Conservation (phyloP, 176 grass and related monocot species). For the Oryza longistaminata region DNA sequence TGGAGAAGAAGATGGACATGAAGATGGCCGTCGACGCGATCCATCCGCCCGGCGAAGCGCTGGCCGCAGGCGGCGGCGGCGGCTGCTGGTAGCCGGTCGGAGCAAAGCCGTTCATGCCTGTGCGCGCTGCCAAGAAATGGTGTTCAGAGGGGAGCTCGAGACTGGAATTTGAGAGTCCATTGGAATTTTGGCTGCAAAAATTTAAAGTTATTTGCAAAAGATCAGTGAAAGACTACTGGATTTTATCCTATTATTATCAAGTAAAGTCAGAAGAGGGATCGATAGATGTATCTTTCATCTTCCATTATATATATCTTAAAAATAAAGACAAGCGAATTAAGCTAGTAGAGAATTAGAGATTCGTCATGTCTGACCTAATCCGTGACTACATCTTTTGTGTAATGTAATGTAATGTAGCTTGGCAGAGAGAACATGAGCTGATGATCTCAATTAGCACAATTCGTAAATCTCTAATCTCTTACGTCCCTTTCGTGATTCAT, state of each 20-base stretch:
- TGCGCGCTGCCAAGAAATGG: neutral
- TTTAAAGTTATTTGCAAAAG: neutral
- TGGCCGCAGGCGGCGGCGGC: neutral
- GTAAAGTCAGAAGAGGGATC: neutral
- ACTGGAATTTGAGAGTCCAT: neutral
- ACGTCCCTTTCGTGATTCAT: neutral
- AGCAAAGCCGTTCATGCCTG: neutral
- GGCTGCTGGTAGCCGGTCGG: neutral
- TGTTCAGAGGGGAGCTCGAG: neutral
- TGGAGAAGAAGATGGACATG: neutral
- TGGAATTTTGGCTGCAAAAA: neutral
- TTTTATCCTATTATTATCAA: neutral
- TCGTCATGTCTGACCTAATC: conserved; percentile 26
- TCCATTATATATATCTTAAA: neutral
- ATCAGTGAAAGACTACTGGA: neutral
- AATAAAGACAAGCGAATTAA: neutral
- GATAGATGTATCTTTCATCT: neutral
- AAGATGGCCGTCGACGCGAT: neutral
- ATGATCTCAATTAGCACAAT: neutral
- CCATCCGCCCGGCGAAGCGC: neutral
- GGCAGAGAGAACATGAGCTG: neutral
- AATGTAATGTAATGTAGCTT: neutral
- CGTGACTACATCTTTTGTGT: neutral
- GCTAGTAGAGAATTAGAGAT: neutral
- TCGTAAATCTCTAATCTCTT: neutral